Conservation (phyloP, 345 rosid species). For the Citrus reticulata region DNA sequence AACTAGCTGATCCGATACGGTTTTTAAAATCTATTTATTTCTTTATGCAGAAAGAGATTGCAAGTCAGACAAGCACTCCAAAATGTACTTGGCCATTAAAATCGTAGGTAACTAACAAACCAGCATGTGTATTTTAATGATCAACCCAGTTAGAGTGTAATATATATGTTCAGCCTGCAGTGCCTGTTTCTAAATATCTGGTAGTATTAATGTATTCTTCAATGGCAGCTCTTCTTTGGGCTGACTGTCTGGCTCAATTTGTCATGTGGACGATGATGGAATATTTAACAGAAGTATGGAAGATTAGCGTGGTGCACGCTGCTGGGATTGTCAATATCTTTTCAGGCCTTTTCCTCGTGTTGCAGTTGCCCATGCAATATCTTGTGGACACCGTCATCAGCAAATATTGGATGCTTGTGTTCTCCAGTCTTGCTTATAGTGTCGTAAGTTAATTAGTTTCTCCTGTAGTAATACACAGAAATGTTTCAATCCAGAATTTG, state of each 20-base stretch:
- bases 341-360: neutral
- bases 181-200: neutral
- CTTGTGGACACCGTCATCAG: constrained; percentile 11
- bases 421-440: constrained; percentile 10
- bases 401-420: constrained; percentile 13
- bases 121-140: neutral
- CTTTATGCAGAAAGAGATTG: too few species aligned
- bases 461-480: too few species aligned
- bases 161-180: too few species aligned
- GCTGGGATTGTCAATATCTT: constrained; percentile 19
- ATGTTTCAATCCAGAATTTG: too few species aligned
- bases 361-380: constrained; percentile 6
- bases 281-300: constrained; percentile 23
- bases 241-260: neutral
- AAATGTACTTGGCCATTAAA: neutral
- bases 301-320: constrained; percentile 12
- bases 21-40: too few species aligned
- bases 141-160: too few species aligned
- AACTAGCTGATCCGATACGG: too few species aligned
- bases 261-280: constrained; percentile 17
- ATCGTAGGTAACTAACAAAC: neutral
- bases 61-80: neutral
- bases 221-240: constrained; percentile 5
- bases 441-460: neutral
- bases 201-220: too few species aligned